Evolutionary conservation across 2,329 filamentous ascomycete species (phyloP).

Genomic region (Trichothecium roseum): DNA sequence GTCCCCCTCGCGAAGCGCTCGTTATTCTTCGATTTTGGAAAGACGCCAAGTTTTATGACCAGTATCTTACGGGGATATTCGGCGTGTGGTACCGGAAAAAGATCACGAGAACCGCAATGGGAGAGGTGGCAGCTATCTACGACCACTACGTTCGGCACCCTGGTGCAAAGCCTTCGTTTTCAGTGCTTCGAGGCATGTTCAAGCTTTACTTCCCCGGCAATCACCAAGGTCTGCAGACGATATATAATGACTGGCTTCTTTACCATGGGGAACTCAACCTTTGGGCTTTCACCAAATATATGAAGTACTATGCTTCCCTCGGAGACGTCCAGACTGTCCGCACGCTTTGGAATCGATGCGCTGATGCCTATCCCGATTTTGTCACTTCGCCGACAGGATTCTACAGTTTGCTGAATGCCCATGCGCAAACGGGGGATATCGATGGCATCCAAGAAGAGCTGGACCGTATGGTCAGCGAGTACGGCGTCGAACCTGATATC

Average conservation of each 20-base stretch:
- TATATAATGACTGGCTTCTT: slow-evolving; percentile 39
- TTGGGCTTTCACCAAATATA: slow-evolving; percentile 36
- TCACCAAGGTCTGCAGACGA: slow-evolving; percentile 29
- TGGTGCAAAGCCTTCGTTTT: slow-evolving; percentile 21
- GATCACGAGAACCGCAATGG: slow-evolving; percentile 16
- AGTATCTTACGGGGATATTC: slow-evolving; percentile 27
- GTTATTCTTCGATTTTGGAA: slow-evolving; percentile 28
- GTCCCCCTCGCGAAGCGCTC: slow-evolving; percentile 20
- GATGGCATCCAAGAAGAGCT: slow-evolving; percentile 50
- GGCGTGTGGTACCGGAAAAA: slow-evolving; percentile 15
- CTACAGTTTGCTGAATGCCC: slow-evolving; percentile 56
- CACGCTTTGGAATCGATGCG: slow-evolving; percentile 34
- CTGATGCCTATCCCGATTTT: slow-evolving; percentile 21
- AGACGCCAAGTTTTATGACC: slow-evolving; percentile 29
- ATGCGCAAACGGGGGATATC: slow-evolving; percentile 59
- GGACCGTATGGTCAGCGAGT: slow-evolving; percentile 44
- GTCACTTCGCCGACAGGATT: slow-evolving; percentile 27
- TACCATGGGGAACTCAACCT: slow-evolving; percentile 27
- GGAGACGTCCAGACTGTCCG: slow-evolving; percentile 37
- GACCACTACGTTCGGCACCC: slow-evolving; percentile 32
- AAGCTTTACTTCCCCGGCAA: slow-evolving; percentile 27
- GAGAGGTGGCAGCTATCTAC: slow-evolving; percentile 32
- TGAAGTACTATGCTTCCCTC: slow-evolving; percentile 35
- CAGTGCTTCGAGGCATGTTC: slow-evolving; percentile 34
- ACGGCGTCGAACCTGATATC: slow-evolving; percentile 44